Percentiles rank a stretch among this genome's conserved stretches.
phyloP scores from a whole-genome alignment of 495 filamentous ascomycete genomes.

The Talaromyces adpressus region DNA sequence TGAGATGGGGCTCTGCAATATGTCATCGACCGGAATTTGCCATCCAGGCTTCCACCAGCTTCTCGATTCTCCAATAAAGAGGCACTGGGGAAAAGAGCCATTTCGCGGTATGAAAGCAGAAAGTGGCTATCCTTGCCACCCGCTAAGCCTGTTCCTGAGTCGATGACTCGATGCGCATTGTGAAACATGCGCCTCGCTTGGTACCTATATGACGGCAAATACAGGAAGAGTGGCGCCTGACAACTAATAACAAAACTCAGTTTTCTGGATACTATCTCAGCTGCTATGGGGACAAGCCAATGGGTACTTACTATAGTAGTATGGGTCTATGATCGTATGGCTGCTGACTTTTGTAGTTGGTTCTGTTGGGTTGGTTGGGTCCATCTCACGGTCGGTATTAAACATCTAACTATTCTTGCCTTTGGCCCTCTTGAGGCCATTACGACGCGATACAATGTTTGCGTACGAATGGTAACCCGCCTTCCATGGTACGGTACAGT shows the following conservation, averaged over 20 bases:
- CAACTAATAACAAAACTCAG: not conserved
- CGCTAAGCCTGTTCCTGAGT: conserved; percentile 3
- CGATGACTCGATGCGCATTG: not conserved
- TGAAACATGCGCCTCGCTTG: not conserved
- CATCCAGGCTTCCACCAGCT: not conserved
- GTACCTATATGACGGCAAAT: not conserved
- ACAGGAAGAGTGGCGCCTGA: not conserved
- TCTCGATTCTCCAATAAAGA: not conserved
- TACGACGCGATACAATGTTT: not conserved
- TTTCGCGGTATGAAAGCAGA: not conserved
- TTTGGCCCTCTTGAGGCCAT: not conserved
- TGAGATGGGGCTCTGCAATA: not conserved
- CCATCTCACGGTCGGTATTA: not conserved
- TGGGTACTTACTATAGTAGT: too few relatives aligned
- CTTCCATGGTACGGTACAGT: not conserved
- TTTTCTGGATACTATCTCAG: not conserved
- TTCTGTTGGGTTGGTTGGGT: not conserved
- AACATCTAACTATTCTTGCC: not conserved
- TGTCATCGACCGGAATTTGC: not conserved
- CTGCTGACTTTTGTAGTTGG: not conserved
- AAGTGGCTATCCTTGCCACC: not conserved
- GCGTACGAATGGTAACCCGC: not conserved
- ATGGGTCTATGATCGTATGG: not conserved
- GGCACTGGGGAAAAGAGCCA: not conserved
- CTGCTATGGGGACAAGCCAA: not conserved